A percentile compares a stretch with the other conserved stretches of the same genome.
Conservation (phyloP, 768 basidiomycete species). For the Phallus indusiatus region DNA sequence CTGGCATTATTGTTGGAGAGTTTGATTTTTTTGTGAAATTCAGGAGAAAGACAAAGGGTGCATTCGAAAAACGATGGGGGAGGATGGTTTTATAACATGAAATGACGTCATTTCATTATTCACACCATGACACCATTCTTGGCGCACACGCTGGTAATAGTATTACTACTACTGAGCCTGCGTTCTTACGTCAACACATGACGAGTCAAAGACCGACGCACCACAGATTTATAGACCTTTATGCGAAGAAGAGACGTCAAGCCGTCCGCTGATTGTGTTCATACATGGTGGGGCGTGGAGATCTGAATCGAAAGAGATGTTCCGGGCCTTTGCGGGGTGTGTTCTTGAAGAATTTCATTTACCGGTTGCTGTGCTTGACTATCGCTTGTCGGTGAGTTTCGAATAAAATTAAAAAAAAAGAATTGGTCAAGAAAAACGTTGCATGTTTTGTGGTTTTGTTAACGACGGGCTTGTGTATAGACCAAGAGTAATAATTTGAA, state of each 20-base stretch:
- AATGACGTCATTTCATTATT: neutral
- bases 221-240: neutral
- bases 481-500: conserved; percentile 26
- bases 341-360: conserved; percentile 41
- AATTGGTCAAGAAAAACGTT: no score
- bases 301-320: conserved; percentile 67
- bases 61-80: neutral
- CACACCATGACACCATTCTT: neutral
- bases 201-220: neutral
- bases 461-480: no score
- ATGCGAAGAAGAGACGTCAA: neutral
- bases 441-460: no score
- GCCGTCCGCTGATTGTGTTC: conserved; percentile 49
- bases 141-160: neutral
- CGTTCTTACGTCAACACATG: neutral
- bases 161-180: neutral
- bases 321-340: conserved; percentile 41
- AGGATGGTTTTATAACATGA: neutral
- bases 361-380: conserved; percentile 68
- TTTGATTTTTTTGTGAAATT: conserved; percentile 9
- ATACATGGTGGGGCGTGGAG: conserved; percentile 84
- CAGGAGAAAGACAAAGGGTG: conserved; percentile 6
- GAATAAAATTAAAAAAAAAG: conserved; percentile 15
- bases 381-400: conserved; percentile 49
- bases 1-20: conserved; percentile 39